Evolutionary conservation across 2,329 filamentous ascomycete genomes (phyloP), one percentile per base, ranked within the genome.

Genomic region (Colletotrichum sojae): DNA sequence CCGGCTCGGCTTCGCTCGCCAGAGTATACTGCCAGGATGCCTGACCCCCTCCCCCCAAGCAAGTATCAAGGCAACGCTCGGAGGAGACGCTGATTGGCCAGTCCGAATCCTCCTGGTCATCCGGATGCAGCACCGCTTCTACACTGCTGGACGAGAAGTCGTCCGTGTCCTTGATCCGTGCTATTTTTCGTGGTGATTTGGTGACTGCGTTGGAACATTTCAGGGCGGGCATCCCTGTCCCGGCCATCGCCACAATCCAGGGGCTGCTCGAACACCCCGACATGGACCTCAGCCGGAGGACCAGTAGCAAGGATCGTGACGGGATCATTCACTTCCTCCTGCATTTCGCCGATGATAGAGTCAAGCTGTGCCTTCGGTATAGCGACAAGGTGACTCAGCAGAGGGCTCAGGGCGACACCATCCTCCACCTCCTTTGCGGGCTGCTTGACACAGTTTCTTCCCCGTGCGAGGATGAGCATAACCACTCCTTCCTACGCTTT

Each of bases 301-400:
- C 51, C 15, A 54, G 36, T 25, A n/a, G 51, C 15, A 31, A 31
- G 22, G 16, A 39, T 36, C 15, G 55, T 31, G 15, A 57, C 25
- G 8, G 40, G 4, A 45, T 57, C 25, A 27, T 57, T 16, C 20
- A 57, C 40, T 57, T 57, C n/a, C 54, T 57, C 9, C 25, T 57
- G 13, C 54, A 22, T 15, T 57, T 57, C 25, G 3, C 25, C 12
- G 12, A 45, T 45, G 27, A 46, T 22, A 57, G 27, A 45, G 40
- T 57, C 12, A 57, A 57, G 39, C 13, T 46, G 4, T 45, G 10
- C 16, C 13, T 57, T 10, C 20, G 10, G 16, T 15, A 20, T 12
- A 27, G 40, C 9, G 4, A 46, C 3, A 57, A 46, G 12, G 40
- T 45, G 12, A 46, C 25, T 12, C 18, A 27, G 54, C 39, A 57